Base-by-base conservation (phyloP, 441 rosid species). In the Erysimum cheiri region DNA sequence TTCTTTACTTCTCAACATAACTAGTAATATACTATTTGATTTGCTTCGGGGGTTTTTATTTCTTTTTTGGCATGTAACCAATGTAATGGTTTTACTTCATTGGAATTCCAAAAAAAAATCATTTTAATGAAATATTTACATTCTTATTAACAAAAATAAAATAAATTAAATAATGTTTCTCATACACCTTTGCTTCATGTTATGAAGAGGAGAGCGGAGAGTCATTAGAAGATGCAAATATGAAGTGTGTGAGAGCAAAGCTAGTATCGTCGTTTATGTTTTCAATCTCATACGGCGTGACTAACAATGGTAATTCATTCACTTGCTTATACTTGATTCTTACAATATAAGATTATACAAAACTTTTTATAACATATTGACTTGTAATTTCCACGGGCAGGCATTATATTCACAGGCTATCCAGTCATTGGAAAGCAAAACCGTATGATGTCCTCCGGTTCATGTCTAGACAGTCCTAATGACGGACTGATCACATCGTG, bases 371-470 rank as follows among this genome's bases (percentile, higher is more conserved):
- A 10, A 26, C 9, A 26, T 61, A 19, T 60, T 12, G 4, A 36
- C 14, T 24, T 6, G 8, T 3, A 47, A n/a, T 31, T 44, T 14
- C 39, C 24, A 54, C 6, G 15, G 11, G 19, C 47, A 72, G 76
- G 73, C 0, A 3, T 13, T 26, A 36, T 54, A 46, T 75, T 75
- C 35, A 85, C 85, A 0, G 91, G 89, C 0, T 92, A 88, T 76
- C 96, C 96, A 0, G 85, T 90, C 6, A 74, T 82, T 2, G 93
- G 92, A 61, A 75, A 69, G 55, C 97, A 90, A 39, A 70, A 86
- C 15, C 84, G 84, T 6, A 73, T 93, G 19, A 92, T 90, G 77
- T 76, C 98, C 13, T 88, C 96, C 0, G 91, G 96, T 22, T 79
- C 84, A 0, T 93, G 97, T 60, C 80, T 93, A 1, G 88, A 90